Percentiles rank a stretch among this genome's conserved stretches.
These are phyloP conservation scores for Leishmania turanica DNA, from an alignment of 208 protist species.

Conservation along the genomic window DNA sequence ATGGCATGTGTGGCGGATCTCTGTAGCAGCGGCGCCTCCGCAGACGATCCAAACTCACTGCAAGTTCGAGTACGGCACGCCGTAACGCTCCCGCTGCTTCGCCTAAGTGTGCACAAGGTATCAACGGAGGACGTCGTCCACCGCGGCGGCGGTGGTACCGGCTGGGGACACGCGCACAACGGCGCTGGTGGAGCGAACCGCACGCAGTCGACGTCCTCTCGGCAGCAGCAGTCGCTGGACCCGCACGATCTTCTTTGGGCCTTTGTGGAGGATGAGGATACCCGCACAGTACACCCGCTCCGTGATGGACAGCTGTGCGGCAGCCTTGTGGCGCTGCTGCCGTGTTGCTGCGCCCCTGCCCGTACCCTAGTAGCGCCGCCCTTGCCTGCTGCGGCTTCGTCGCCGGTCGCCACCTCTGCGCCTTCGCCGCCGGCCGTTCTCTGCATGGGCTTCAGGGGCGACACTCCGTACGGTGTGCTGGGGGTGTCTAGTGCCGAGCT, in stretches of 20 bases:
- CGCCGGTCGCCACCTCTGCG: not conserved
- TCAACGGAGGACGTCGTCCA: too few species aligned
- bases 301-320: conserved; percentile 4
- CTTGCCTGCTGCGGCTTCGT: conserved; percentile 2
- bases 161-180: not conserved
- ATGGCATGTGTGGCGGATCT: conserved; percentile 11
- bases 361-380: not conserved
- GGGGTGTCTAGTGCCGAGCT: conserved; percentile 7
- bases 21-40: not conserved
- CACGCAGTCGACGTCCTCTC: not conserved
- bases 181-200: not conserved
- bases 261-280: conserved; percentile 17
- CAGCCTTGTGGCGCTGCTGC: conserved; percentile 18
- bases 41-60: not conserved
- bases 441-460: conserved; percentile 12
- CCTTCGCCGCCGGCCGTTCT: conserved; percentile 7
- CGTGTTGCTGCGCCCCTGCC: not conserved
- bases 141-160: not conserved
- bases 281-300: not conserved
- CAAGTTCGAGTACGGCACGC: not conserved
- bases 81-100: not conserved
- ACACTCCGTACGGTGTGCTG: conserved; percentile 22
- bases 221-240: not conserved
- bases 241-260: conserved; percentile 29
- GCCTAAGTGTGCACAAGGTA: not conserved